A percentile compares a stretch with the other conserved stretches of the same genome.
Evolutionary conservation across 1,284 basidiomycete genomes (phyloP).

Genomic region (Pseudozyma sp.): DNA sequence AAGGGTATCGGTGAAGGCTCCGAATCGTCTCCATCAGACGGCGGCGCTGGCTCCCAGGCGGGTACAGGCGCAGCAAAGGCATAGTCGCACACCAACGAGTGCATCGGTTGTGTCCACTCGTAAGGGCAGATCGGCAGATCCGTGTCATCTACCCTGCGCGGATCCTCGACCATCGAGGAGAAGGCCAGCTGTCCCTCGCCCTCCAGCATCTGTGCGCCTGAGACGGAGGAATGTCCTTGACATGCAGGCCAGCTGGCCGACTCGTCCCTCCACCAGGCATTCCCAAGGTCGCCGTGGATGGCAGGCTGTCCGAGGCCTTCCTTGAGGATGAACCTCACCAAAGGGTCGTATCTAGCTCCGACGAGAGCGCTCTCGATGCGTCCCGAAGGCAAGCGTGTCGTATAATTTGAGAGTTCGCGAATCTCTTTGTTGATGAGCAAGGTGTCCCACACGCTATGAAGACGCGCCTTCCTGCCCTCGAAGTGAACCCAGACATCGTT

Average conservation of each 20-base stretch:
- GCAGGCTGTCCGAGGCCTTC: conserved; percentile 74
- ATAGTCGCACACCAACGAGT: conserved; percentile 59
- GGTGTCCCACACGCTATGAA: conserved; percentile 88
- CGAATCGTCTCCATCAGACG: not conserved
- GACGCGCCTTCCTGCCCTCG: conserved; percentile 70
- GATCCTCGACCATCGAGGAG: conserved; percentile 12
- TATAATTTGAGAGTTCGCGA: conserved; percentile 81
- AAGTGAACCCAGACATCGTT: conserved; percentile 73
- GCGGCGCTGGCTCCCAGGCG: conserved; percentile 17
- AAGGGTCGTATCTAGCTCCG: conserved; percentile 86
- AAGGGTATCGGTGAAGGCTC: conserved; percentile 14
- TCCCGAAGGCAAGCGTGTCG: conserved; percentile 74
- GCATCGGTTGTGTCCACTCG: conserved; percentile 56
- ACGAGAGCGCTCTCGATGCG: conserved; percentile 80
- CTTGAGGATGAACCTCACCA: conserved; percentile 84
- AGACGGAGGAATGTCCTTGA: conserved; percentile 13
- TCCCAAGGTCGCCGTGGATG: not conserved
- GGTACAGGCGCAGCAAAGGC: conserved; percentile 77
- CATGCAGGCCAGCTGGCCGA: conserved; percentile 60
- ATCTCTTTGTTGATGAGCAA: conserved; percentile 84
- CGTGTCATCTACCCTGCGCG: conserved; percentile 56
- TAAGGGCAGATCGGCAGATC: conserved; percentile 79
- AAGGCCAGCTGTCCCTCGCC: conserved; percentile 28
- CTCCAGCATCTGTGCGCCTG: not conserved
- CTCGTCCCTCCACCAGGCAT: conserved; percentile 51